phyloP scores from a whole-genome alignment of 768 basidiomycete genomes.

The Termitomyces bulborhizus region DNA sequence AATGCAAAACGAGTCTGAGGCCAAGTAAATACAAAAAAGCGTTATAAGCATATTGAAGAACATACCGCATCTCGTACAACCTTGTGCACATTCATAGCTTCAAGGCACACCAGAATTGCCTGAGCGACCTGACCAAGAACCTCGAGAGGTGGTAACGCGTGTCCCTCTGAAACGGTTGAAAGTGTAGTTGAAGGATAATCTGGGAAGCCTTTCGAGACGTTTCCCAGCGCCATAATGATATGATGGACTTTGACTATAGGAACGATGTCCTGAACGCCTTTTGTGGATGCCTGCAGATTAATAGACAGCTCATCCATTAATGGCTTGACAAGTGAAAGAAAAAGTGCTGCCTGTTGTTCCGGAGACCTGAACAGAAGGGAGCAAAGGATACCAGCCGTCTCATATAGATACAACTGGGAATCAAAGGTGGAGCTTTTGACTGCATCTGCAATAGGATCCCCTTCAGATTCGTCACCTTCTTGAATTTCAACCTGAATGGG shows the following conservation, averaged over 20 bases:
- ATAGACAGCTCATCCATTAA: slow-evolving; percentile 66
- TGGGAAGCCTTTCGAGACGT: slow-evolving; percentile 94
- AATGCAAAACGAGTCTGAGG: slow-evolving; percentile 87
- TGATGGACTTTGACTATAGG: slow-evolving; percentile 90
- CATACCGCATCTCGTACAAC: slow-evolving; percentile 89
- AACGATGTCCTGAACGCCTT: slow-evolving; percentile 58
- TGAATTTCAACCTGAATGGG: slow-evolving; percentile 71
- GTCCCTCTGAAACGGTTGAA: slow-evolving; percentile 53
- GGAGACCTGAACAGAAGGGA: slow-evolving; percentile 65
- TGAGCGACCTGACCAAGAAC: slow-evolving; percentile 85
- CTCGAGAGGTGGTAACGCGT: slow-evolving; percentile 63
- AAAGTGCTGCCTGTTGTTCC: slow-evolving; percentile 59
- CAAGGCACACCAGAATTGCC: slow-evolving; percentile 79
- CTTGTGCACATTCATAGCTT: slow-evolving; percentile 82
- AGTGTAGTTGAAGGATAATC: slow-evolving; percentile 66
- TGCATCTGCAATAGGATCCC: slow-evolving; percentile 73
- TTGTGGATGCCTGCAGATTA: slow-evolving; percentile 48
- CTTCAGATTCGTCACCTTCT: slow-evolving; percentile 66
- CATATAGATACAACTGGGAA: slow-evolving; percentile 91
- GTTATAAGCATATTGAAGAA: slow-evolving; percentile 7
- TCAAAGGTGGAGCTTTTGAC: slow-evolving; percentile 75
- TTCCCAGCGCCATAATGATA: slow-evolving; percentile 89
- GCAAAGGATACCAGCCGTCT: slow-evolving; percentile 81
- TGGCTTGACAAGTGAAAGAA: slow-evolving; percentile 78
- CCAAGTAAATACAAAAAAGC: slow-evolving; percentile 3